Base-by-base conservation (phyloP, 257 asterid species). In the Petrea volubilis region DNA sequence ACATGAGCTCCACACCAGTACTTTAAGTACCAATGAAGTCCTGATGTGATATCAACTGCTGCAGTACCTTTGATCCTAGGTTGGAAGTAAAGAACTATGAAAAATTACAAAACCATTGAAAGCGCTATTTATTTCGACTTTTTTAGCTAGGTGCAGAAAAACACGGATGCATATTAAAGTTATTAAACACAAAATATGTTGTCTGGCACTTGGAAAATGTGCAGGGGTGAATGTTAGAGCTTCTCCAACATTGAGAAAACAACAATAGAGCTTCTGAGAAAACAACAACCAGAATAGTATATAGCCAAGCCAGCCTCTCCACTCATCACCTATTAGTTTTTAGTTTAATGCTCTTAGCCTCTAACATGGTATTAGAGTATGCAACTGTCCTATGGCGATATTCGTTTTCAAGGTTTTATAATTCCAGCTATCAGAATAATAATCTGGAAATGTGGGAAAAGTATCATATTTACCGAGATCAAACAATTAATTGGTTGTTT, bases 21-120 rank as follows among this genome's bases (percentile, higher is more conserved):
- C 80, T 94, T 94, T 60, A 94, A 65, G 76, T 94, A 94, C 97
- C 97, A 94, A 81, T 91, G 96, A 60, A 94, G 93, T 55, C 98
- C 99, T 20, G 99, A 90, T 50, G 88, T 75, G 60, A 94, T 85
- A 75, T 94, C 99, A 74, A 85, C 85, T 10, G 93, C 97, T 56
- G 95, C 80, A 57, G 98, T 90, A 78, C 99, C 99, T 87, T 91
- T 79, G 78, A 94, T 84, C 72, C 99, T 93, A 77, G 44, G 74
- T 70, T 28, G 31, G 25, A 47, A 58, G 14, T 15, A 20, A 63
- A 25, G 13, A 65, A 68, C 52, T 51, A 56, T 11, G 67, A 67
- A 57, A n/a, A 62, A 52, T 0, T 14, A 55, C n/a, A 57, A 27
- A 25, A 77, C 23, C 49, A 63, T 14, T 34, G 68, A n/a, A 44